phyloP scores from a whole-genome alignment of 768 basidiomycete genomes.

The Lentinus brumalis region DNA sequence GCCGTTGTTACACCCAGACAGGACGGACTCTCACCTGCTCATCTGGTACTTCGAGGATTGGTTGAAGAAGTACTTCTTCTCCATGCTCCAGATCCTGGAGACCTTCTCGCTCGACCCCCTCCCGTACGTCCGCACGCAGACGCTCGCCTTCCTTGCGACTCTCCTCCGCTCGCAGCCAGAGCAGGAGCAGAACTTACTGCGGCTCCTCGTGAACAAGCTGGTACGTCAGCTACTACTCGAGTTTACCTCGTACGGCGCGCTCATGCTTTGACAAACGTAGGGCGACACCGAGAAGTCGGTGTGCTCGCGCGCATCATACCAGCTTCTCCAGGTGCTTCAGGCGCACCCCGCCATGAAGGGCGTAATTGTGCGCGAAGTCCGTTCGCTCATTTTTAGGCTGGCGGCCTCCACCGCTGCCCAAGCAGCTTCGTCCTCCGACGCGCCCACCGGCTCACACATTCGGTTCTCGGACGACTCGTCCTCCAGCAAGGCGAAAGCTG shows the following conservation, averaged over 20 bases:
- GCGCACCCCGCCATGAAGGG: conserved; percentile 91
- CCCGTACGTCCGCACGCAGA: conserved; percentile 84
- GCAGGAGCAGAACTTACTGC: conserved; percentile 95
- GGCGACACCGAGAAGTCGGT: conserved; percentile 89
- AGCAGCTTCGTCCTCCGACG: conserved; percentile 25
- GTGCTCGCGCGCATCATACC: conserved; percentile 87
- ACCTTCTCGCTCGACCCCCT: conserved; percentile 82
- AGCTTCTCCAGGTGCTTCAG: conserved; percentile 88
- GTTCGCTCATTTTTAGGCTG: conserved; percentile 74
- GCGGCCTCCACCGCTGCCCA: conserved; percentile 36
- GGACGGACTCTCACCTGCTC: conserved; percentile 73
- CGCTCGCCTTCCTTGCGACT: conserved; percentile 73
- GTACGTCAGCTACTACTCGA: conserved; percentile 43
- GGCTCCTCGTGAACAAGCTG: conserved; percentile 92
- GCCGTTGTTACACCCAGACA: conserved; percentile 60
- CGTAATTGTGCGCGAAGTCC: conserved; percentile 86
- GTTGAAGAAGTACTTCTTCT: conserved; percentile 97
- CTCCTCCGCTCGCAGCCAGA: conserved; percentile 90
- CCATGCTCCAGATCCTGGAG: conserved; percentile 89
- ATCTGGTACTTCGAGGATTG: conserved; percentile 96
- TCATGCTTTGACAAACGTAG: conserved; percentile 39
- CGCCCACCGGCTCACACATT: conserved; percentile 44
- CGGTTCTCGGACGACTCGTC: conserved; percentile 47
- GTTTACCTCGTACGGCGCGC: neutral
- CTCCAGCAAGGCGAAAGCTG: conserved; percentile 19